Percentiles rank a stretch among this genome's conserved stretches.
Conservation (phyloP, 140 eudicot genomes). For the Stevia rebaudiana region DNA sequence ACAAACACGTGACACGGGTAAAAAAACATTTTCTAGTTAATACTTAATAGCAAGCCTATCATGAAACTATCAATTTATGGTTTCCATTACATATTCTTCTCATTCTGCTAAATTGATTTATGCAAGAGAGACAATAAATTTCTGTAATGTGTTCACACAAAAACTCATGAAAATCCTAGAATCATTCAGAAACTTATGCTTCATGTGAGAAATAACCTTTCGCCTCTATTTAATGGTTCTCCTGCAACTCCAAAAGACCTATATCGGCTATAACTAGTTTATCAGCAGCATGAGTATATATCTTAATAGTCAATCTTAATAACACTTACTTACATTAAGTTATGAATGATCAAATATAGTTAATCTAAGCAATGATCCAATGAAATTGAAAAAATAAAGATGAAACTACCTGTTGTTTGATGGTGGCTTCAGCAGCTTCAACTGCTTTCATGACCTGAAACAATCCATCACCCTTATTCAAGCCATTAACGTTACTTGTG, state of each 20-base stretch:
- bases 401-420: constrained; percentile 66
- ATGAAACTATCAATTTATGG: background rate
- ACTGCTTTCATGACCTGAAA: constrained; percentile 91
- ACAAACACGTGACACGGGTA: background rate
- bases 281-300: background rate
- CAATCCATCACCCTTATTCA: constrained; percentile 54
- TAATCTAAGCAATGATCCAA: constrained; percentile 1
- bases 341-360: background rate
- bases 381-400: background rate
- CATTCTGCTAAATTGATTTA: background rate
- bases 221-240: background rate
- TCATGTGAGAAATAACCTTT: background rate
- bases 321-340: background rate
- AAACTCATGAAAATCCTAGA: constrained; percentile 4
- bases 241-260: background rate
- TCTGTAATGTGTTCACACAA: background rate
- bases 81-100: background rate
- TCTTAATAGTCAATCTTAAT: background rate
- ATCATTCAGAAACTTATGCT: constrained; percentile 1
- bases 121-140: background rate
- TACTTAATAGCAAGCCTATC: background rate
- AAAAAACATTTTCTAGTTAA: background rate
- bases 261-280: background rate
- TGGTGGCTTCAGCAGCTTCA: constrained; percentile 94
- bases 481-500: constrained; percentile 16